Base-by-base conservation (phyloP, 768 basidiomycete species). In the Pulveroboletus sp. region DNA sequence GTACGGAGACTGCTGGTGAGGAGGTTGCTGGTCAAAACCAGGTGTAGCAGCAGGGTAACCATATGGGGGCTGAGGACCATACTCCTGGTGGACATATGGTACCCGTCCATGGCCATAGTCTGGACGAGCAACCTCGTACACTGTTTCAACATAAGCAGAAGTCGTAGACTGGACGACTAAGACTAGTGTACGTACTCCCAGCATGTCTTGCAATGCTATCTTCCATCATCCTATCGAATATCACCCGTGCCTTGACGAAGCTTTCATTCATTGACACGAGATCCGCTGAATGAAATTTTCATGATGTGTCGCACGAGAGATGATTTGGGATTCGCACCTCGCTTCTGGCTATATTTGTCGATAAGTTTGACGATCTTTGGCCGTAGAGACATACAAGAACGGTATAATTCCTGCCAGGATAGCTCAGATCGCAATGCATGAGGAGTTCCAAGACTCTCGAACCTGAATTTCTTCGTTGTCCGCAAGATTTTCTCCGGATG, bases 331-430 rank as follows among this genome's bases (percentile, higher is more conserved):
- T 30, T 28, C 69, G 46, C 47, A 80, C 76, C 79, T 70, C 93
- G 77, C 72, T 97, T 96, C 73, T 95, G 93, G 59, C 87, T 93
- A 64, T 97, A 97, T 73, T 93, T 96, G 66, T 96, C 93, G 55
- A 97, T 96, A 47, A 98, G 70, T 62, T 93, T 93, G 54, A 96
- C 93, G 55, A 98, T 95, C 76, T 93, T 94, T 7, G 93, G 93
- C 39, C 94, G 78, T 36, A 96, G 69, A 4, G 85, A 78, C 85
- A 98, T 93, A 60, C 87, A 86, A 21, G 84, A 82, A 38, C 93
- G 81, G 69, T 98, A 97, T 44, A 97, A 66, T 66, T 96, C 93
- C 85, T 94, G 70, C 24, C 56, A 36, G 39, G 17, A 32, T 1
- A 18, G 33, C 11, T 48, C 58, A 47, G 26, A 17, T 52, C 36